Conservation (phyloP, 345 rosid species). For the Hibiscus mutabilis region DNA sequence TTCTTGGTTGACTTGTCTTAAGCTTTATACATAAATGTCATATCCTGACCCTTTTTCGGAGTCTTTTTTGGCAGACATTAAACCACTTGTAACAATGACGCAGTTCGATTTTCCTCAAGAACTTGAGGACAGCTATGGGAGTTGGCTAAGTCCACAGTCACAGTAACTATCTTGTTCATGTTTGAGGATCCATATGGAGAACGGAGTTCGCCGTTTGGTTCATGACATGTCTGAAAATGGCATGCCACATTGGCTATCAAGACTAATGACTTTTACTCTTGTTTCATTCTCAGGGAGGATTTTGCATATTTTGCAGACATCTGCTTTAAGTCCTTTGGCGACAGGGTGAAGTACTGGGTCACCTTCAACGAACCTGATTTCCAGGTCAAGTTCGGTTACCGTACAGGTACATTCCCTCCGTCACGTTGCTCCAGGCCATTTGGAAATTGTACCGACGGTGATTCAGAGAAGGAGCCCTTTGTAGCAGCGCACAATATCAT, state of each 20-base stretch:
- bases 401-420: slow-evolving; percentile 34
- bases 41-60: not conserved
- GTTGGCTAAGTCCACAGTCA: slow-evolving; percentile 60
- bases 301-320: slow-evolving; percentile 42
- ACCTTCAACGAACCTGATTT: slow-evolving; percentile 55
- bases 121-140: slow-evolving; percentile 55
- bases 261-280: not conserved
- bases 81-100: slow-evolving; percentile 58
- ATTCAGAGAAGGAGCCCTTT: slow-evolving; percentile 47
- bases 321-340: slow-evolving; percentile 56
- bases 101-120: slow-evolving; percentile 72
- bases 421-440: slow-evolving; percentile 37
- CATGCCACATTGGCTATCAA: not conserved
- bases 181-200: not conserved
- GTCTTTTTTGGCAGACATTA: slow-evolving; percentile 49
- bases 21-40: slow-evolving; percentile 34
- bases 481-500: slow-evolving; percentile 48
- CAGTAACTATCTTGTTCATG: slow-evolving; percentile 28
- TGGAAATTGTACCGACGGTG: slow-evolving; percentile 46
- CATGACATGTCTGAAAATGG: not conserved
- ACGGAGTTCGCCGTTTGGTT: not conserved
- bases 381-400: slow-evolving; percentile 23
- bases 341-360: slow-evolving; percentile 54
- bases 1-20: slow-evolving; percentile 51
- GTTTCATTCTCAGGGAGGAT: slow-evolving; percentile 38